phyloP scores from a whole-genome alignment of 345 rosid species.

The Gossypium ekmanianum region DNA sequence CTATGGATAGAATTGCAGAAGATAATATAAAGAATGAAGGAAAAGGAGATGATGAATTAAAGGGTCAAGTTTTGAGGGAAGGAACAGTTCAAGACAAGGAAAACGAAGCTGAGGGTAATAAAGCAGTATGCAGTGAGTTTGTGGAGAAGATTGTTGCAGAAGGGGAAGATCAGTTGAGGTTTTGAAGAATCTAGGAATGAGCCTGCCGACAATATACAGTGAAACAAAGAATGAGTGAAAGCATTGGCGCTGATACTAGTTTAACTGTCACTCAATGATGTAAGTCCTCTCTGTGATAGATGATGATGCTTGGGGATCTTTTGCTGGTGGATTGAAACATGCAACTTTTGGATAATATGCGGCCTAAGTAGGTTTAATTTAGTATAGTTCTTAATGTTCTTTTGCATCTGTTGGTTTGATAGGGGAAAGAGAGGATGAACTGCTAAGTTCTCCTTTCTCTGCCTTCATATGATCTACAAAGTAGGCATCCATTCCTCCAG shows the following conservation, averaged over 20 bases:
- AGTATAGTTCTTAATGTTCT: conserved; percentile 1
- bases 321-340: not conserved
- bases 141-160: not conserved
- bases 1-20: conserved; percentile 28
- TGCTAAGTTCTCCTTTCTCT: not conserved
- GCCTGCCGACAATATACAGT: not conserved
- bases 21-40: not conserved
- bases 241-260: not conserved
- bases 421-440: conserved; percentile 1
- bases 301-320: not conserved
- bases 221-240: not conserved
- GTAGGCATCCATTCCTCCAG: not conserved
- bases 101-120: not conserved
- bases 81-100: not conserved
- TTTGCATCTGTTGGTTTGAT: not conserved
- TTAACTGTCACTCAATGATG: not conserved
- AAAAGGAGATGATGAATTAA: not conserved
- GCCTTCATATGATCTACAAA: not conserved
- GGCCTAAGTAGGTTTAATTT: not conserved
- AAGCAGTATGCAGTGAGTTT: not conserved
- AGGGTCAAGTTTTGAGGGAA: not conserved
- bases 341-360: not conserved
- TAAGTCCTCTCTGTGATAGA: not conserved
- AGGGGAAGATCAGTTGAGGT: not conserved
- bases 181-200: conserved; percentile 9